These are phyloP conservation scores for Buddleja alternifolia DNA, from an alignment of 257 asterid genomes.

Conservation along the genomic window DNA sequence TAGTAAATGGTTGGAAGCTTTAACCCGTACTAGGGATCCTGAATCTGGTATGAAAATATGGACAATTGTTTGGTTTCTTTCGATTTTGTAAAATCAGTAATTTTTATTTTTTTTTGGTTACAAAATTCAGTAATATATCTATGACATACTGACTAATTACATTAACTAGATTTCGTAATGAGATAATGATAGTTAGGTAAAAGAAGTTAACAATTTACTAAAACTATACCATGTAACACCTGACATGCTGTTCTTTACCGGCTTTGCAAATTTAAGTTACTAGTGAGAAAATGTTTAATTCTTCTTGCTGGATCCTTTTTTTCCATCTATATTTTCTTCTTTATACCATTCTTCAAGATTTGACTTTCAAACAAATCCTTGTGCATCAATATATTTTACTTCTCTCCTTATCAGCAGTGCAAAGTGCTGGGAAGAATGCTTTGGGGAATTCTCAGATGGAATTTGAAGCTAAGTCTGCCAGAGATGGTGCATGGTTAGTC, in stretches of 20 bases:
- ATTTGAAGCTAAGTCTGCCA: slow-evolving; percentile 92
- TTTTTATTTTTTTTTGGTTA: too few relatives aligned
- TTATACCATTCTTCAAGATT: slow-evolving; percentile 6
- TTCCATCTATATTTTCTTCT: background rate
- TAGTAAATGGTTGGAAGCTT: slow-evolving; percentile 14
- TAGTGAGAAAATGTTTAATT: background rate
- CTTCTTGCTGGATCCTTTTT: background rate
- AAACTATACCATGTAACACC: background rate
- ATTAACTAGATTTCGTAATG: background rate
- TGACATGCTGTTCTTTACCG: background rate
- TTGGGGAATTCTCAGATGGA: slow-evolving; percentile 74
- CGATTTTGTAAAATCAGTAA: background rate
- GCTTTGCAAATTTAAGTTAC: background rate
- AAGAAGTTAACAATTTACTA: background rate
- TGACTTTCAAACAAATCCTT: background rate
- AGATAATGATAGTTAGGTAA: background rate
- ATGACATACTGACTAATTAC: background rate
- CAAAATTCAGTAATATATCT: too few relatives aligned
- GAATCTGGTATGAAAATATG: slow-evolving; percentile 1
- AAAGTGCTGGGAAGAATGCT: slow-evolving; percentile 55
- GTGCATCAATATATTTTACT: background rate
- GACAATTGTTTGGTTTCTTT: background rate
- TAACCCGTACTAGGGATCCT: background rate
- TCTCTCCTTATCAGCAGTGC: slow-evolving; percentile 37
- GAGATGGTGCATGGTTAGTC: slow-evolving; percentile 98